Conservation (phyloP, 2,329 filamentous ascomycete species). For the Colletotrichum sp. region DNA sequence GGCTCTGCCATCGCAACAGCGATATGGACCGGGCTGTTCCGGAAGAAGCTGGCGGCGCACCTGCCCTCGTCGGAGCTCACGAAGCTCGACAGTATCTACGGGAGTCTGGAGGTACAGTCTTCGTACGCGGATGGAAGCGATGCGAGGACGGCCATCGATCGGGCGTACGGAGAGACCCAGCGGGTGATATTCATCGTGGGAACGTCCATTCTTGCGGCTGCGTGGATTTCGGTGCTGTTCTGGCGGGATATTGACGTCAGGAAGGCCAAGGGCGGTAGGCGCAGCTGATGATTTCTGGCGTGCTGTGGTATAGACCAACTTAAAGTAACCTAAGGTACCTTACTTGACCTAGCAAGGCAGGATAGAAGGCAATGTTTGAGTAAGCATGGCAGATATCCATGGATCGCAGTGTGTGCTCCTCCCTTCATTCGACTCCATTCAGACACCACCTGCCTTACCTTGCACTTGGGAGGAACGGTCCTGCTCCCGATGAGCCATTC, state of each 20-base stretch:
- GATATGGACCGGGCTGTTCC: constrained; percentile 39
- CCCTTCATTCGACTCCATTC: too few species aligned
- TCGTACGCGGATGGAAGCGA: constrained; percentile 42
- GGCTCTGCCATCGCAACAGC: constrained; percentile 32
- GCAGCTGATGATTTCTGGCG: neutral
- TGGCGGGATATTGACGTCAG: constrained; percentile 33
- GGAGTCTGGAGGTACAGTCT: constrained; percentile 34
- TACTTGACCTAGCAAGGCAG: too few species aligned
- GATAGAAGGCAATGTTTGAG: too few species aligned
- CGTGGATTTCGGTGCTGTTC: constrained; percentile 30
- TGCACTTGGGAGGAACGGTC: neutral
- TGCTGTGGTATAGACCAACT: too few species aligned
- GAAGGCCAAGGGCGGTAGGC: neutral
- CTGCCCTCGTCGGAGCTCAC: constrained; percentile 18
- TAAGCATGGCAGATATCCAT: too few species aligned
- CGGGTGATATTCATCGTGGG: constrained; percentile 39
- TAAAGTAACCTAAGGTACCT: too few species aligned
- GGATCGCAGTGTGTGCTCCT: too few species aligned
- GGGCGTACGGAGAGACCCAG: constrained; percentile 42
- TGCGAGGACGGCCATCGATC: constrained; percentile 44
- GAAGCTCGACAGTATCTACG: constrained; percentile 46
- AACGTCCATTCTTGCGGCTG: constrained; percentile 29
- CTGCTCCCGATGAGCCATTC: neutral
- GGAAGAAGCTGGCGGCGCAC: constrained; percentile 16
- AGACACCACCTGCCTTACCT: too few species aligned